A percentile compares a stretch with the other conserved stretches of the same genome.
phyloP scores from a whole-genome alignment of 768 basidiomycete species.

The Suillus sp. region DNA sequence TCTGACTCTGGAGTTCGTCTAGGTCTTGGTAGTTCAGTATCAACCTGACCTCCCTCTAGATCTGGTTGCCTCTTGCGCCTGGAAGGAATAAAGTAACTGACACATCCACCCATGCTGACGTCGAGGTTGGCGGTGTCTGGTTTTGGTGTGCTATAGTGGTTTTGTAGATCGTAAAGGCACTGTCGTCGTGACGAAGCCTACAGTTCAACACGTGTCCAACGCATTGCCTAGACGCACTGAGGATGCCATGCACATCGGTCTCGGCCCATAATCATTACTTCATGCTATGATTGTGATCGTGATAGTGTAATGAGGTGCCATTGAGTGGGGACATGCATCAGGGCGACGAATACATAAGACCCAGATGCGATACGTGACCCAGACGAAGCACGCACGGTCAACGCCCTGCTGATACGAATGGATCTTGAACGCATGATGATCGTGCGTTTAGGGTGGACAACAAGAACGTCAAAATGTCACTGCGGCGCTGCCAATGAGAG shows the following conservation, averaged over 20 bases:
- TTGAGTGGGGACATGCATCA: conserved; percentile 1
- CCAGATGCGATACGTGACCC: not conserved
- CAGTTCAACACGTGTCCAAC: conserved; percentile 1
- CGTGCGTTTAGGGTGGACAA: conserved; percentile 2
- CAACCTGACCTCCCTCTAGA: not conserved
- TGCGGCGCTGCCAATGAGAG: conserved; percentile 1
- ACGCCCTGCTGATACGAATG: not conserved
- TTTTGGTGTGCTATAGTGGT: not conserved
- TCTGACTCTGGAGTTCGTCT: not conserved
- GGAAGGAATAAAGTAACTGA: conserved; percentile 1
- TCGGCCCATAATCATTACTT: not conserved
- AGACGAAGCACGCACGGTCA: not conserved
- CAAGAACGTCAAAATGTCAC: not conserved
- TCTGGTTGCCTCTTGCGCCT: not conserved
- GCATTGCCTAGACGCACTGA: not conserved
- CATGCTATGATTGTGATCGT: not conserved
- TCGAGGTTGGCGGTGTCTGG: not conserved
- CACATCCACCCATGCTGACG: conserved; percentile 2
- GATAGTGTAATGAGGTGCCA: not conserved
- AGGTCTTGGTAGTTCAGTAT: not conserved
- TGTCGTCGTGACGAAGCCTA: not conserved
- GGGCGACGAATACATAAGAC: not conserved
- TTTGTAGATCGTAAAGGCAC: conserved; percentile 3
- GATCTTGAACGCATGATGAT: not conserved
- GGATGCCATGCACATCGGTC: not conserved